Evolutionary conservation across 495 filamentous ascomycete genomes (phyloP), one percentile per base, ranked within the genome.

Genomic region (Xylaria flabelliformis): DNA sequence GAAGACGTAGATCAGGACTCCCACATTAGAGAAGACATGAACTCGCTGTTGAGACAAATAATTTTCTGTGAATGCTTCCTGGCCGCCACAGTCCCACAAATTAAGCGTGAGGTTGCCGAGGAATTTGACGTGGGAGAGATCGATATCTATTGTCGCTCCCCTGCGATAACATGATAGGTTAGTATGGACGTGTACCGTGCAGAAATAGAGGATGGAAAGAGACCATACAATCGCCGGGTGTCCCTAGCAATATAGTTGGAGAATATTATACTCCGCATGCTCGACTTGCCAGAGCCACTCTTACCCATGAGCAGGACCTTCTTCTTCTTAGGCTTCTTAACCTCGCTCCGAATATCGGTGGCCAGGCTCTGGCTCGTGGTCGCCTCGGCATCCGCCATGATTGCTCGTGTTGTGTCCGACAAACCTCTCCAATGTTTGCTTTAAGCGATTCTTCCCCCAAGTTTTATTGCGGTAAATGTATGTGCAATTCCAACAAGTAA

Each of bases 21-120:
- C 96, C 67, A 99, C 96, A 81, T 94, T 94, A 77, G 90, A 91
- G 86, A 99, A 99, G 82, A 98, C 95, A 84, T 98, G 95, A 69
- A 92, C 89, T 51, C 95, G 94, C 82, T 99, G 96, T 67, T 94
- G 92, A 15, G 92, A 91, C 68, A 99, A 93, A 82, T 98, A 99
- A 76, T 95, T 97, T 81, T 98, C 96, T 87, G 97, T 97, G 82
- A 98, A 99, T 29, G 95, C 95, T 79, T 98, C 97, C 88, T 99
- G 96, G 64, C 95, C 97, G 82, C 96, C 96, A 80, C 96, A 99
- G 82, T 99, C 96, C 96, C 96, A 99, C 17, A 99, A 88, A 82
- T 99, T 98, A 70, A 99, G 87, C 42, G 95, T 97, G 59, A 99
- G 86, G 78, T 98, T 98, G 36, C 96, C 96, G 80, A 99, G 91